phyloP scores from a whole-genome alignment of 768 basidiomycete genomes.

The Rhodocollybia butyracea region DNA sequence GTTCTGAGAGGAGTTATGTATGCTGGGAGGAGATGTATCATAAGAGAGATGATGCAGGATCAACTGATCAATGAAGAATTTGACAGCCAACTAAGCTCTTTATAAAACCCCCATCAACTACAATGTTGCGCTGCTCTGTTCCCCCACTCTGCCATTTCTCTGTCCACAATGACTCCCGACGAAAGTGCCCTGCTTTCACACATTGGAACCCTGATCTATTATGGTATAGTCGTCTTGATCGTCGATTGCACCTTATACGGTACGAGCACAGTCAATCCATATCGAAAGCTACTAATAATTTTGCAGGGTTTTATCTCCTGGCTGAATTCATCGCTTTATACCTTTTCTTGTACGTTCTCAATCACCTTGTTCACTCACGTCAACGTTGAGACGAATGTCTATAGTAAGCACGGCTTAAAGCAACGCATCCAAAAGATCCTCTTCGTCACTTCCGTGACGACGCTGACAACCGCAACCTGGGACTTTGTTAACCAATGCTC shows the following conservation, averaged over 20 bases:
- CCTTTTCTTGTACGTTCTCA: background rate
- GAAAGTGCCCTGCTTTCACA: slow-evolving; percentile 2
- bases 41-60: too few relatives aligned
- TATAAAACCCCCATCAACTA: too few relatives aligned
- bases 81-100: too few relatives aligned
- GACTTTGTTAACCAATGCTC: slow-evolving; percentile 4
- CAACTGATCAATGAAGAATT: too few relatives aligned
- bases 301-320: slow-evolving; percentile 1
- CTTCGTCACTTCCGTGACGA: background rate
- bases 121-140: too few relatives aligned
- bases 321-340: slow-evolving; percentile 1
- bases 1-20: too few relatives aligned
- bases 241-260: slow-evolving; percentile 5
- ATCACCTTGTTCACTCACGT: background rate
- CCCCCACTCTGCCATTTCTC: too few relatives aligned
- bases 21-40: too few relatives aligned
- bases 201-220: background rate
- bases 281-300: background rate
- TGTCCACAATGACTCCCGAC: background rate
- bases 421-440: background rate
- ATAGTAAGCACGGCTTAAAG: background rate
- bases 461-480: background rate
- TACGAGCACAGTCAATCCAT: background rate
- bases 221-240: slow-evolving; percentile 3
- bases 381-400: too few relatives aligned